Base-by-base conservation (phyloP, 202 grass and related monocot species). In the Zoysia matrella region DNA sequence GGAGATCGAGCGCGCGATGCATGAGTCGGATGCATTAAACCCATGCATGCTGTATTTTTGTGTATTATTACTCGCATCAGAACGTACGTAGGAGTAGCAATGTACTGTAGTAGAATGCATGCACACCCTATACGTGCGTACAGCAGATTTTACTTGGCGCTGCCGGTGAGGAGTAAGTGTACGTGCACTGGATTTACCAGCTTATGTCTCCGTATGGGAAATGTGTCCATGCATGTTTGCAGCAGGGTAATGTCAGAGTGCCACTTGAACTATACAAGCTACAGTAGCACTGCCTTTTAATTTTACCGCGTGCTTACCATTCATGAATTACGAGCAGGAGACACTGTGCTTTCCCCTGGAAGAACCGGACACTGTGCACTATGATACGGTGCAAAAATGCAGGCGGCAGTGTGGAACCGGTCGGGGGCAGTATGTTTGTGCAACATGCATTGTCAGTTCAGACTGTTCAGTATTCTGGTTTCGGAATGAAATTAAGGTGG, bases 371-470 rank as follows among this genome's bases (percentile, higher is more conserved):
- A 53, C 49, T 65, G 39, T 67, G 16, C 75, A 67, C 53, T 64
- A 15, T 76, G 45, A 45, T 68, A 79, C 76, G 76, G 41, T 68
- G 5, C 46, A 79, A 79, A 79, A 36, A 36, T 36, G 30, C 30
- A 36, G 30, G 30, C 30, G 30, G 30, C 30, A 36, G 30, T 36
- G 30, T 36, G 30, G 30, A 36, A 36, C 30, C 30, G 30, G 30
- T 36, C 30, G 30, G 30, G 30, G 30, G 30, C 30, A 36, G 30
- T 36, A 36, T 78, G 39, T 30, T 53, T 79, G 14, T 46, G 39
- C 76, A 75, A 75, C 72, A 12, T 60, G 55, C 52, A 3, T 79
- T 15, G 44, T 76, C 57, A 11, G 30, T 51, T 52, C 11, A 5
- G 10, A 7, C 8, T 10, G 60, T 62, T 62, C 62, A 22, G 8